Evolutionary conservation across 2,329 filamentous ascomycete genomes (phyloP).

Genomic region (Colletotrichum sp.): DNA sequence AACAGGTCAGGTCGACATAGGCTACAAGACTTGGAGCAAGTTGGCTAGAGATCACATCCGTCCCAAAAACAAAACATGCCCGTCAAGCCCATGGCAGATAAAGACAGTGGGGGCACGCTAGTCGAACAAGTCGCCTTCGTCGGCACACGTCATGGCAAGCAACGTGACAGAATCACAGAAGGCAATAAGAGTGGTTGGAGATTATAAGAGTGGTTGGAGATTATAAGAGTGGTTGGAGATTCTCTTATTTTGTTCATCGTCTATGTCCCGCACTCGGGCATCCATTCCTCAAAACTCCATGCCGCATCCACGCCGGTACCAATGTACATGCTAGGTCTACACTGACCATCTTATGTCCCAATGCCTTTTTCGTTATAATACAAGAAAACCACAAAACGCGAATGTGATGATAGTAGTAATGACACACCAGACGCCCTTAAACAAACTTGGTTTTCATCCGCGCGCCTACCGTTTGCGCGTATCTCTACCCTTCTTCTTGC

Average conservation of each 20-base stretch:
- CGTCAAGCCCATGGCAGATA: no score
- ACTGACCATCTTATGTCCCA: background rate
- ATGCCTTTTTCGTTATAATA: background rate
- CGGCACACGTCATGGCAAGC: no score
- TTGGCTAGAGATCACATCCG: no score
- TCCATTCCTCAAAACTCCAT: background rate
- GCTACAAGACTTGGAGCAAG: no score
- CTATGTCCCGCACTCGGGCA: background rate
- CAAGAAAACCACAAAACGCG: background rate
- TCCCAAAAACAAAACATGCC: no score
- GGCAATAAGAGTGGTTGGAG: no score
- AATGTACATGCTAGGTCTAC: constrained; percentile 11
- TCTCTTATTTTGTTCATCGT: background rate
- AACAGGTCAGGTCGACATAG: no score
- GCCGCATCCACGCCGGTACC: background rate
- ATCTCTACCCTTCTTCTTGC: constrained; percentile 64
- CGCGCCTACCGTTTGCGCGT: constrained; percentile 52
- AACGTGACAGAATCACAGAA: no score
- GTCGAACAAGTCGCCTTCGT: no score
- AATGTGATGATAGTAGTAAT: background rate
- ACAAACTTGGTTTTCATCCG: background rate
- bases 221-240: background rate
- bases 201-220: background rate
- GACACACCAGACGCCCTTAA: background rate
- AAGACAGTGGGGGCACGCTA: no score